Conservation (phyloP, 2,329 filamentous ascomycete genomes). For the Arthrobotrys megalospora region DNA sequence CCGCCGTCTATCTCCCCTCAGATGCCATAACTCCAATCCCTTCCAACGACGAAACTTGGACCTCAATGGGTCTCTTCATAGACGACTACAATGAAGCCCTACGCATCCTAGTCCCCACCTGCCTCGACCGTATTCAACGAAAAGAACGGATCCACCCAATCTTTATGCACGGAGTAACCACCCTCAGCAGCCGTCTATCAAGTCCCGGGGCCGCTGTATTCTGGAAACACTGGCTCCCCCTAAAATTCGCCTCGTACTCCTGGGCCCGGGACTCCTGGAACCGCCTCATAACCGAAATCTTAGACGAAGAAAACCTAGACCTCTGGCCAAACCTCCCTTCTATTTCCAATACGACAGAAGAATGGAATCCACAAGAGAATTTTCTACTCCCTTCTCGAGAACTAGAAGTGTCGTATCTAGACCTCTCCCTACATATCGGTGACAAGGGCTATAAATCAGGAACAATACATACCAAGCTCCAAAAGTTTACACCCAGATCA, state of each 20-base stretch:
- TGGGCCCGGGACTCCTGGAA: neutral
- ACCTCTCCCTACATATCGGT: neutral
- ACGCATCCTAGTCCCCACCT: neutral
- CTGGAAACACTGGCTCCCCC: neutral
- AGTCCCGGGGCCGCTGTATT: neutral
- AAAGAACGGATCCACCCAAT: neutral
- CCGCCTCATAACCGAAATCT: neutral
- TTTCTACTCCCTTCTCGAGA: neutral
- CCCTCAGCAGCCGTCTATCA: neutral
- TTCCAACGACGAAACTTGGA: neutral
- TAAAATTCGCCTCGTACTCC: neutral
- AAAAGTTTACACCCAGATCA: neutral
- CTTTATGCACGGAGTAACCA: neutral
- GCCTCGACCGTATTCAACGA: neutral
- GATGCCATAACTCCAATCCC: neutral
- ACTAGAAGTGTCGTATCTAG: neutral
- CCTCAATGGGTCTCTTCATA: conserved; percentile 14
- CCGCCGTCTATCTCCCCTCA: neutral
- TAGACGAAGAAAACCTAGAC: neutral
- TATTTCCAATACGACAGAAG: neutral
- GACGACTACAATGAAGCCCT: conserved; percentile 23
- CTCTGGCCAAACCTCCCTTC: neutral
- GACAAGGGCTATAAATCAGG: neutral
- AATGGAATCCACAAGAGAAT: neutral
- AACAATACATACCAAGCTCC: neutral